Conservation (phyloP, 495 filamentous ascomycete genomes). For the Neurospora discreta region DNA sequence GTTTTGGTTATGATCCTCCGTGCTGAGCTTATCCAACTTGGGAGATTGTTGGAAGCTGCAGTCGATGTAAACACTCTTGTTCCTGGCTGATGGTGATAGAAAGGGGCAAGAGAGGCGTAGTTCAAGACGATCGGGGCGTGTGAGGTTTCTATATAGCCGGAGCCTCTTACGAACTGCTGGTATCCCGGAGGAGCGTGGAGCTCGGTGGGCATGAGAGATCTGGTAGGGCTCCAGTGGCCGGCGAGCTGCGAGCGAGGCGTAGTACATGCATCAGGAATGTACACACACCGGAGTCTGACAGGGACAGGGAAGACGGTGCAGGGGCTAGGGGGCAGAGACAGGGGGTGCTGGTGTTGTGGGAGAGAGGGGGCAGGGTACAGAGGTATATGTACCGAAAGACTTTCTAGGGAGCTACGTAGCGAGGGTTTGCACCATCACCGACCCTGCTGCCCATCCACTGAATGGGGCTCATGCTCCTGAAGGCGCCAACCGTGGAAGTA, state of each 20-base stretch:
- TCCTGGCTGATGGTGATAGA: slow-evolving; percentile 1
- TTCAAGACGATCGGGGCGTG: slow-evolving; percentile 6
- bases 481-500: background rate
- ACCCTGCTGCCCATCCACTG: background rate
- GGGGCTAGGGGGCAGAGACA: slow-evolving; percentile 5
- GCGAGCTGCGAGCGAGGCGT: slow-evolving; percentile 15
- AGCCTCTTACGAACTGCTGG: slow-evolving; percentile 5
- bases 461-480: background rate
- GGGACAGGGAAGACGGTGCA: slow-evolving; percentile 4
- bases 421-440: background rate
- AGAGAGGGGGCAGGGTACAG: background rate
- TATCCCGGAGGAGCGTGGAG: slow-evolving; percentile 12
- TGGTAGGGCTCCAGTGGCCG: slow-evolving; percentile 12
- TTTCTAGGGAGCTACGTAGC: background rate
- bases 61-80: background rate
- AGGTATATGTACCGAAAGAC: background rate
- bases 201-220: slow-evolving; percentile 26
- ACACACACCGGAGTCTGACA: slow-evolving; percentile 4
- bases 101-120: background rate
- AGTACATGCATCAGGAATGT: slow-evolving; percentile 19
- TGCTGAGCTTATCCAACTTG: background rate
- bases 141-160: slow-evolving; percentile 25
- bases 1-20: background rate
- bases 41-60: background rate
- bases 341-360: background rate